Conservation (phyloP, 768 basidiomycete genomes). For the Tephrocybe sp. region DNA sequence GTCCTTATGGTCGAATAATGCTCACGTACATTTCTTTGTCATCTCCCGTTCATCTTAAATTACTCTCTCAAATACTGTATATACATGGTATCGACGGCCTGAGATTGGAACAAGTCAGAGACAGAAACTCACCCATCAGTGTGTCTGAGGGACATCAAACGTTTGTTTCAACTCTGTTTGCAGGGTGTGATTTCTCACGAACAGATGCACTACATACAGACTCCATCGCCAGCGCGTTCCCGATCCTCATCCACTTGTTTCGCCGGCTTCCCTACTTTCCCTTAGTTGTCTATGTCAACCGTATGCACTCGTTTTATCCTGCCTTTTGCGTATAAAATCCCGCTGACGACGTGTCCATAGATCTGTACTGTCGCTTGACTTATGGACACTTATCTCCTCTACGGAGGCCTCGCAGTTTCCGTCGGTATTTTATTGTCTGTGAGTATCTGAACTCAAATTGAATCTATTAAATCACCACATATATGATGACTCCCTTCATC, state of each 20-base stretch:
- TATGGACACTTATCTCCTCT: conserved; percentile 33
- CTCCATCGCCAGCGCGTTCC: conserved; percentile 8
- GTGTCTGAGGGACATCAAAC: too few species aligned
- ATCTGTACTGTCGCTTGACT: conserved; percentile 13
- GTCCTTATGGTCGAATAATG: conserved; percentile 16
- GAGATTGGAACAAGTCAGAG: conserved; percentile 4
- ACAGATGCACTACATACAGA: conserved; percentile 4
- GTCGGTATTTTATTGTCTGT: conserved; percentile 35
- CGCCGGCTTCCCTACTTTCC: not conserved
- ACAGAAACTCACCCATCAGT: not conserved
- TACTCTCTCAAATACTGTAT: conserved; percentile 8
- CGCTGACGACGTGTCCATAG: not conserved
- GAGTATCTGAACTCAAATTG: conserved; percentile 27
- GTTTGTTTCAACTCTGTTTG: too few species aligned
- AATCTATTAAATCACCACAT: not conserved
- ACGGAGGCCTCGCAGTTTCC: conserved; percentile 33
- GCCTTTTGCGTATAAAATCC: not conserved
- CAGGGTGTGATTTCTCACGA: conserved; percentile 24
- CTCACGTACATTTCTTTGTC: conserved; percentile 3
- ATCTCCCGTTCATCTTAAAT: conserved; percentile 1
- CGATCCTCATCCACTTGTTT: conserved; percentile 9
- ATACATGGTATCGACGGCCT: conserved; percentile 7
- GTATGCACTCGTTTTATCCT: conserved; percentile 12
- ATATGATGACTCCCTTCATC: conserved; percentile 76
- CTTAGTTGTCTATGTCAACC: conserved; percentile 16